Percentiles rank a stretch among this genome's conserved stretches.
These are phyloP conservation scores for Primulina tabacum DNA, from an alignment of 257 asterid genomes.

Conservation along the genomic window DNA sequence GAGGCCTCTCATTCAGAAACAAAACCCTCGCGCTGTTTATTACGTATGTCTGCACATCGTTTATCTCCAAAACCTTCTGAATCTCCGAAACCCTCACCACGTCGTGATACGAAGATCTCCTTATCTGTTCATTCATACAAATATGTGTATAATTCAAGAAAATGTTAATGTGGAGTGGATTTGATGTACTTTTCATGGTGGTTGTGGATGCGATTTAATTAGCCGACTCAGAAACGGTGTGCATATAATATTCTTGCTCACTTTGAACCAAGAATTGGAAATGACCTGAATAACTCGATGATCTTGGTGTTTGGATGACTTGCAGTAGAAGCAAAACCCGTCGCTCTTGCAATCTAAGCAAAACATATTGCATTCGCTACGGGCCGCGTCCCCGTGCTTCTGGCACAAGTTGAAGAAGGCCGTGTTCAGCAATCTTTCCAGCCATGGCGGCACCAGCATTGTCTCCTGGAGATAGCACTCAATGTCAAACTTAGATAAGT, in stretches of 20 bases:
- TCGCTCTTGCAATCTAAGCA: slow-evolving; percentile 58
- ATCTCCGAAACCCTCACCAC: slow-evolving; percentile 96
- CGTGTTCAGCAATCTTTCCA: slow-evolving; percentile 49
- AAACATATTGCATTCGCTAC: slow-evolving; percentile 74
- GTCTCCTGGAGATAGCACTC: slow-evolving; percentile 22
- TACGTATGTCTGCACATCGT: slow-evolving; percentile 93
- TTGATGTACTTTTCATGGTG: too few species aligned
- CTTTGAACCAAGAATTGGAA: background rate
- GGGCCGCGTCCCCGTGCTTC: slow-evolving; percentile 51
- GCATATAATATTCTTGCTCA: too few species aligned
- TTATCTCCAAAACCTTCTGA: slow-evolving; percentile 78
- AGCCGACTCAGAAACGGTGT: too few species aligned
- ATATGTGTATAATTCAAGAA: background rate
- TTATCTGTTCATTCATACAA: slow-evolving; percentile 40
- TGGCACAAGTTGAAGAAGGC: slow-evolving; percentile 59
- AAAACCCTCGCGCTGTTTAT: slow-evolving; percentile 95
- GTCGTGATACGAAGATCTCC: slow-evolving; percentile 96
- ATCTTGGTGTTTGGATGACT: slow-evolving; percentile 67
- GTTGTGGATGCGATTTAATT: too few species aligned
- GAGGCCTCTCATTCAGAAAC: slow-evolving; percentile 91
- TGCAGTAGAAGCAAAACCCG: slow-evolving; percentile 72
- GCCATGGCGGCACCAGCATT: slow-evolving; percentile 75
- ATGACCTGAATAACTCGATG: slow-evolving; percentile 77
- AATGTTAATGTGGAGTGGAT: too few species aligned
- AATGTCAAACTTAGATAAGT: background rate